Base-by-base conservation (phyloP, 768 basidiomycete species). In the Suillus americanus region DNA sequence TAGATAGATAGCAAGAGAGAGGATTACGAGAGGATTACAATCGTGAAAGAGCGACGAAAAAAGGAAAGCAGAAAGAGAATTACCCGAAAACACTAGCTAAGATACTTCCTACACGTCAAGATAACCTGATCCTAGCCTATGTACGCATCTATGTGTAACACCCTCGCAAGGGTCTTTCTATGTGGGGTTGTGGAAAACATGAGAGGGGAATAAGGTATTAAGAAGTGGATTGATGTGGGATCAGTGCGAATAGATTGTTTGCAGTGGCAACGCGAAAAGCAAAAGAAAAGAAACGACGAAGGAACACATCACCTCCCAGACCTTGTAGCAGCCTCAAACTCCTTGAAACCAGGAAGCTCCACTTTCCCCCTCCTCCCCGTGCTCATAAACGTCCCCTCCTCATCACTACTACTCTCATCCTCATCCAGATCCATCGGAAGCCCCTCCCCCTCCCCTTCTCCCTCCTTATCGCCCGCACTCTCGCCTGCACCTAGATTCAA, bases 321-420 rank as follows among this genome's bases (percentile, higher is more conserved):
- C 7, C 71, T 68, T 43, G 73, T 66, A 51, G 85, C 87, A 62
- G 86, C 86, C 70, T 87, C 86, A 65, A 89, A 86, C 77, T 85
- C 81, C 68, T 83, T 85, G 73, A 89, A 89, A 14, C 85, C 81
- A 2, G 88, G 88, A 65, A 89, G 73, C 74, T 84, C 87, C 23
- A 88, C 79, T 67, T 78, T 74, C 4, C 9, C 18, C 20, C 30
- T 35, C 53, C 3, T 33, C 18, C 51, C 10, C 2, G 53, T 54
- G 54, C 64, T 45, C 28, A 68, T 33, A 57, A 68, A 65, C 35
- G 66, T 50, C 55, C 65, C 63, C 51, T 72, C 70, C 30, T 71
- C 73, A 33, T 76, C 74, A 45, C 53, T 68, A 41, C 57, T 56
- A 8, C 33, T 64, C 12, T 71, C 75, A 57, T 73, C 70, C 30